Percentiles rank a stretch among this genome's conserved stretches.
Evolutionary conservation across 2,329 filamentous ascomycete species (phyloP).

Genomic region (Colletotrichum neosansevieriae): DNA sequence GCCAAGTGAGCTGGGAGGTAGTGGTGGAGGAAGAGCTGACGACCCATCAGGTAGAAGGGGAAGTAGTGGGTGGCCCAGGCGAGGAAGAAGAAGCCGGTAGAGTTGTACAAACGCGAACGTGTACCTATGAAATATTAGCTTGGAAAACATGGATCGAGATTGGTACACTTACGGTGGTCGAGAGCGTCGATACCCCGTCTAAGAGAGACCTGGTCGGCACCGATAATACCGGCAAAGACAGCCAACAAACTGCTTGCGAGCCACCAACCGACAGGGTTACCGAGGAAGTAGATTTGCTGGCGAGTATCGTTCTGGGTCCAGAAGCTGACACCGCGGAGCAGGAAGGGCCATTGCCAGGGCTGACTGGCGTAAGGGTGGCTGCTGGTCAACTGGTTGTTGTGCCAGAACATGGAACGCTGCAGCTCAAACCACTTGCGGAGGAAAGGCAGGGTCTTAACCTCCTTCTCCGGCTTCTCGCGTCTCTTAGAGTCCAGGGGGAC

Average conservation of each 20-base stretch:
- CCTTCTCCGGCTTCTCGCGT: conserved; percentile 78
- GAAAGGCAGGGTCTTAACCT: conserved; percentile 89
- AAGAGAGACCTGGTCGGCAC: conserved; percentile 92
- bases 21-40: conserved; percentile 97
- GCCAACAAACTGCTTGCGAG: conserved; percentile 91
- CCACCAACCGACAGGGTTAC: conserved; percentile 98
- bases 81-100: conserved; percentile 98
- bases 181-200: conserved; percentile 93
- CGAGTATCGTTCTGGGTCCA: conserved; percentile 97
- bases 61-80: conserved; percentile 98
- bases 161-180: conserved; percentile 81
- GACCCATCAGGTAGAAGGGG: conserved; percentile 98
- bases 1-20: conserved; percentile 96
- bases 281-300: conserved; percentile 98
- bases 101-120: conserved; percentile 95
- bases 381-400: conserved; percentile 98
- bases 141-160: neutral
- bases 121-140: conserved; percentile 71
- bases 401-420: conserved; percentile 98
- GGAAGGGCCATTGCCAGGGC: conserved; percentile 97
- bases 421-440: conserved; percentile 95
- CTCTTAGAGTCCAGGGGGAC: conserved; percentile 79
- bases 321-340: conserved; percentile 97
- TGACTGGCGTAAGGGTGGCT: conserved; percentile 96
- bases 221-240: conserved; percentile 91